A percentile compares a stretch with the other conserved stretches of the same genome.
Evolutionary conservation across 169 alveolate species (phyloP).

Genomic region (Plasmodium sp.): DNA sequence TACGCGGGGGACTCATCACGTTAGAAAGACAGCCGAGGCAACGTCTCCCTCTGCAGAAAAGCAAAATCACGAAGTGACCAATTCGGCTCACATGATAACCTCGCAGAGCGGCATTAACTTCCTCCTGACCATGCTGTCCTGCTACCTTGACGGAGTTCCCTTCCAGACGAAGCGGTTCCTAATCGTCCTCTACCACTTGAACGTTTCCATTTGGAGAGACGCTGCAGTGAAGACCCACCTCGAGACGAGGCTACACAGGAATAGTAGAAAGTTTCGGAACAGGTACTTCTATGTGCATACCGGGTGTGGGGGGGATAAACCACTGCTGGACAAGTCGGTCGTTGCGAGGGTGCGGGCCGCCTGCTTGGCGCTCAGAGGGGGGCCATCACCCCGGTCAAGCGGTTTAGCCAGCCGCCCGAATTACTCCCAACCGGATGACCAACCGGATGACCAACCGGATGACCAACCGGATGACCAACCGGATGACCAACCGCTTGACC

Average conservation of each 20-base stretch:
- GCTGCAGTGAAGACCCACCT: background rate
- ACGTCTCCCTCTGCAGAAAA: background rate
- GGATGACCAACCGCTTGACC: background rate
- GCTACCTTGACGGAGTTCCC: background rate
- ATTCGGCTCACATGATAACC: background rate
- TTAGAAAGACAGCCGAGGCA: background rate
- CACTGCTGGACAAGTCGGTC: background rate
- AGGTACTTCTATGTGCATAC: conserved; percentile 12
- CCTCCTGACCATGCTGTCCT: conserved; percentile 5
- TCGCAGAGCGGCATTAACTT: background rate
- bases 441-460: no score
- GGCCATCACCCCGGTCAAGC: no score
- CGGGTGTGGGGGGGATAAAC: background rate
- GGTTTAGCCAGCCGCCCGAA: background rate
- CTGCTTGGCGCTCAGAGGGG: background rate
- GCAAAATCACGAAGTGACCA: background rate
- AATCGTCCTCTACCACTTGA: background rate
- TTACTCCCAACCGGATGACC: no score
- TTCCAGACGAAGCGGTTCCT: conserved; percentile 2
- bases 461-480: no score
- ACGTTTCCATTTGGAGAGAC: background rate
- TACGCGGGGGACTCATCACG: background rate
- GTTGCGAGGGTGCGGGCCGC: background rate
- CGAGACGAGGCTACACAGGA: conserved; percentile 7
- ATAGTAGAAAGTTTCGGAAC: background rate